These are phyloP conservation scores for Malassezia arunalokei DNA, from an alignment of 1,284 basidiomycete species.

Conservation along the genomic window DNA sequence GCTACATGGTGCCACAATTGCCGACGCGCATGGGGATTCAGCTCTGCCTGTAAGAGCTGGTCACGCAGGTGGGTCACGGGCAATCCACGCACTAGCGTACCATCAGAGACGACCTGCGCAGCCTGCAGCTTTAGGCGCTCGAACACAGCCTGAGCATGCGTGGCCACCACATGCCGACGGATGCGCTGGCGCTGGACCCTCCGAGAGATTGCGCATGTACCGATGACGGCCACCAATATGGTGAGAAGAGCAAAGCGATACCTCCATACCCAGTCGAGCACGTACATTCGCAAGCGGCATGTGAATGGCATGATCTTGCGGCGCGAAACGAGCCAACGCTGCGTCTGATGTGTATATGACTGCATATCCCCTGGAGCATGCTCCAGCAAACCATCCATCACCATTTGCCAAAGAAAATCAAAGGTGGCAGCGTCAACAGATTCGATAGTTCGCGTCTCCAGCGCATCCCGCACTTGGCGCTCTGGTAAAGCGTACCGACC, in stretches of 20 bases:
- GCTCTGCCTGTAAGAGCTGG: constrained; percentile 68
- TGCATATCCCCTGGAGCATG: constrained; percentile 5
- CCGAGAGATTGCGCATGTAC: background rate
- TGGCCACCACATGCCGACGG: constrained; percentile 11
- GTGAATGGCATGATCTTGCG: constrained; percentile 3
- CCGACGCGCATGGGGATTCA: constrained; percentile 58
- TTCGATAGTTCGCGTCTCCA: constrained; percentile 17
- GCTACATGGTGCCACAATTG: constrained; percentile 77
- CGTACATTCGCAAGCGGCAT: constrained; percentile 10
- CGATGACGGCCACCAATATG: background rate
- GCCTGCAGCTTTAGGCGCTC: constrained; percentile 25
- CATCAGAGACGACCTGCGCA: background rate
- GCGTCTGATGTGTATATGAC: background rate
- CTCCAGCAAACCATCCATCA: constrained; percentile 23
- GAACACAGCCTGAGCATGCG: constrained; percentile 16
- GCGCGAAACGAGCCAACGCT: constrained; percentile 5
- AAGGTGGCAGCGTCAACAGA: constrained; percentile 26
- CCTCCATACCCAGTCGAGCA: constrained; percentile 3
- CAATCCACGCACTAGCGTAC: background rate
- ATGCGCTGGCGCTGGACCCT: constrained; percentile 18
- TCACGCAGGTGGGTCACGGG: constrained; percentile 66
- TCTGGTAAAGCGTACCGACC: constrained; percentile 21
- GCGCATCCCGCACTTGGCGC: constrained; percentile 1
- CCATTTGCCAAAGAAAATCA: constrained; percentile 33
- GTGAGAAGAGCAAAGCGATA: background rate